Percentiles rank a stretch among this genome's conserved stretches.
phyloP scores from a whole-genome alignment of 129 eudicot species.

The Tagetes erecta region DNA sequence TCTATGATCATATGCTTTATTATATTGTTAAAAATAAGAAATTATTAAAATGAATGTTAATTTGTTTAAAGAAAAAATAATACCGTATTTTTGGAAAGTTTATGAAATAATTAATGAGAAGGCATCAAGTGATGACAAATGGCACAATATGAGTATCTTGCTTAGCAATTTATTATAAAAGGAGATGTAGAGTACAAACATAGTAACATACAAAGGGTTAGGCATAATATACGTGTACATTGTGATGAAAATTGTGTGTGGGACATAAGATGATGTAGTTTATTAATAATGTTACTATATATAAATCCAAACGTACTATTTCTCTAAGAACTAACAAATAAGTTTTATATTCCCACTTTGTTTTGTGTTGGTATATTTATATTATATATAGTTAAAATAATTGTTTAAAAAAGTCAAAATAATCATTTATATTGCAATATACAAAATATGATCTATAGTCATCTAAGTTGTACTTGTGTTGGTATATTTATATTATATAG shows the following conservation, averaged over 20 bases:
- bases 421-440: neutral
- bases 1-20: too few relatives aligned
- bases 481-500: too few relatives aligned
- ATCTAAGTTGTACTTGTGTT: neutral
- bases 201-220: constrained; percentile 16
- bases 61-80: too few relatives aligned
- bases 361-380: constrained; percentile 5
- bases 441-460: neutral
- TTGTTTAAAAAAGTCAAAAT: neutral
- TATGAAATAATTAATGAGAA: too few relatives aligned
- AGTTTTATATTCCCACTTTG: constrained; percentile 9
- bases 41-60: too few relatives aligned
- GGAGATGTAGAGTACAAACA: constrained; percentile 3
- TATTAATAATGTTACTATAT: neutral
- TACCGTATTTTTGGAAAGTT: too few relatives aligned
- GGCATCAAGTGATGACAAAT: too few relatives aligned
- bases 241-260: constrained; percentile 14
- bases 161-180: too few relatives aligned
- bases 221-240: neutral
- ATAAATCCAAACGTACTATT: neutral
- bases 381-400: neutral
- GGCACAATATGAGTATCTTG: too few relatives aligned
- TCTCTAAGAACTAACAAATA: neutral
- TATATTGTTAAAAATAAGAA: too few relatives aligned
- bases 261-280: constrained; percentile 10